Conservation (phyloP, 192 early-diverging fungal genomes). For the Chytriomyces sp. region DNA sequence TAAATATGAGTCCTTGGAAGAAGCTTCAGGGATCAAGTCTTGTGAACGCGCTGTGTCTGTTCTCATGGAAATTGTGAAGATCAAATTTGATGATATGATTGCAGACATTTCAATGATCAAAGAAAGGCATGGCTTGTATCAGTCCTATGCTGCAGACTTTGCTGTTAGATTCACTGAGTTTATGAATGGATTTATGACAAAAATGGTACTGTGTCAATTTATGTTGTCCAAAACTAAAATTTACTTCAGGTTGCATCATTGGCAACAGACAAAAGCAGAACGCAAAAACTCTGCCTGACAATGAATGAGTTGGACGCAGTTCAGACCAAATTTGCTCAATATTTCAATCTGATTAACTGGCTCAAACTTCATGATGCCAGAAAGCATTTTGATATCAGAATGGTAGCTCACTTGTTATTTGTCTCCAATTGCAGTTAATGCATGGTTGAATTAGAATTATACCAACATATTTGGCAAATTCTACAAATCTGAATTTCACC, state of each 20-base stretch:
- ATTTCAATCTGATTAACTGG: conserved; percentile 52
- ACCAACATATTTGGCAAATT: conserved; percentile 41
- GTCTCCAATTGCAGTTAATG: background rate
- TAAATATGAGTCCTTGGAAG: conserved; percentile 49
- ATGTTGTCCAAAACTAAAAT: background rate
- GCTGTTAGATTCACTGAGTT: conserved; percentile 44
- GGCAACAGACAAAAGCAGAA: conserved; percentile 14
- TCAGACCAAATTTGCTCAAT: conserved; percentile 49
- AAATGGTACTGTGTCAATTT: background rate
- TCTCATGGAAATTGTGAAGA: conserved; percentile 18
- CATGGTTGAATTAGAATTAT: conserved; percentile 34
- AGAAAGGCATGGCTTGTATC: conserved; percentile 42
- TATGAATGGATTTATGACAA: conserved; percentile 23
- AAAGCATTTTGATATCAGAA: conserved; percentile 58
- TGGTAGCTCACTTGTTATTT: conserved; percentile 37
- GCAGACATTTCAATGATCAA: conserved; percentile 42
- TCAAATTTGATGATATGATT: conserved; percentile 26
- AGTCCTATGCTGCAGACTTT: conserved; percentile 52
- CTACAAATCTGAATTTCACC: conserved; percentile 47
- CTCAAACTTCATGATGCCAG: conserved; percentile 55
- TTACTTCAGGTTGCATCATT: background rate
- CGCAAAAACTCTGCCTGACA: conserved; percentile 17
- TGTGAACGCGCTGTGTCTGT: conserved; percentile 42
- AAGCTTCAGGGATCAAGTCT: conserved; percentile 43
- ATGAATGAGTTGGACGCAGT: conserved; percentile 45